Conservation (phyloP, 106 monocot species). For the Platanthera guangdongensis region DNA sequence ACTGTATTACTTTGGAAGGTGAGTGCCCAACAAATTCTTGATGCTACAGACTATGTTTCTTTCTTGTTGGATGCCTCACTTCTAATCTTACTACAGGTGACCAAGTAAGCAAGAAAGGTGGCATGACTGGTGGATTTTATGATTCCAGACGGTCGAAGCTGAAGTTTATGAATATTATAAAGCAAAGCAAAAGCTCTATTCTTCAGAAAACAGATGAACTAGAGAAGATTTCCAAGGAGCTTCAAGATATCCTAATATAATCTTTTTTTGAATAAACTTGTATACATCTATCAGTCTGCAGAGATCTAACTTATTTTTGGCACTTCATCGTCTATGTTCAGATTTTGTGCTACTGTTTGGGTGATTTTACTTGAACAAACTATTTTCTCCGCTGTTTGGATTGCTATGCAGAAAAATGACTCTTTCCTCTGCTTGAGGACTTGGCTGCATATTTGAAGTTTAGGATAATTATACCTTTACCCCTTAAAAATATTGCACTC, state of each 20-base stretch:
- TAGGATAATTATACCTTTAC: too few species aligned
- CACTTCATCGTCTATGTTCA: not conserved
- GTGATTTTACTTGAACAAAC: not conserved
- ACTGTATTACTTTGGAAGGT: constrained; percentile 97
- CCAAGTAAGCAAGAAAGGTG: constrained; percentile 99
- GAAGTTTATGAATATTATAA: constrained; percentile 78
- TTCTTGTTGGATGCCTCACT: constrained; percentile 1
- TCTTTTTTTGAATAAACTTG: not conserved
- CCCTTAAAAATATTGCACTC: too few species aligned
- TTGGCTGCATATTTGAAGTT: too few species aligned
- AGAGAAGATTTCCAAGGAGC: constrained; percentile 56
- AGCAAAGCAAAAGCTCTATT: constrained; percentile 57
- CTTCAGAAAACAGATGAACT: constrained; percentile 40
- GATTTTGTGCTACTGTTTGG: not conserved
- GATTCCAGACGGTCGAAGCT: constrained; percentile 83
- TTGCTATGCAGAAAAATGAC: too few species aligned
- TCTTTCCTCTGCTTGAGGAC: too few species aligned
- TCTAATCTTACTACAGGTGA: constrained; percentile 45
- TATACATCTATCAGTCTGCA: not conserved
- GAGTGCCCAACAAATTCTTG: not conserved
- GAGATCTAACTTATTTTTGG: not conserved
- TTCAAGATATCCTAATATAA: constrained; percentile 80
- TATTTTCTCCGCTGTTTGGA: too few species aligned
- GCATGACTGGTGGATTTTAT: constrained; percentile 99
- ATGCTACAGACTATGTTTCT: not conserved